phyloP scores from a whole-genome alignment of 2,329 filamentous ascomycete species.

The Coniella vitis region DNA sequence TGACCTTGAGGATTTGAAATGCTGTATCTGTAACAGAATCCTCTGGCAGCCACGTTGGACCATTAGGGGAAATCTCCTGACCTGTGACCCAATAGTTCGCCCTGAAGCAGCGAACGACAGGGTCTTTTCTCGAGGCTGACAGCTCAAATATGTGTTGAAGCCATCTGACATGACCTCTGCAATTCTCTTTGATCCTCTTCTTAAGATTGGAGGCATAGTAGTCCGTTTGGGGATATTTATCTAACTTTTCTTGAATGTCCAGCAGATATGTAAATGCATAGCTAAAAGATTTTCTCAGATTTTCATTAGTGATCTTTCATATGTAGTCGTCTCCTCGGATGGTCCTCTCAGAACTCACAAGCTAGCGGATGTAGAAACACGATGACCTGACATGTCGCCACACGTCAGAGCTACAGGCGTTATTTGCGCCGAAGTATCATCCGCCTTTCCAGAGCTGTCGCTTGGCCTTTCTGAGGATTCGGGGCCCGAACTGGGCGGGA shows the following conservation, averaged over 20 bases:
- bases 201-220: not conserved
- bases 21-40: conserved; percentile 1
- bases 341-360: not conserved
- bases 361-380: conserved; percentile 1
- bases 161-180: conserved; percentile 1
- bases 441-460: too few species aligned
- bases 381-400: conserved; percentile 8
- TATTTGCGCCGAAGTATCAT: too few species aligned
- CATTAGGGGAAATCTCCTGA: not conserved
- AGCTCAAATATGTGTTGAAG: not conserved
- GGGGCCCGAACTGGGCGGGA: not conserved
- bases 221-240: not conserved
- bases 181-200: not conserved
- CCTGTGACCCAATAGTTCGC: conserved; percentile 4
- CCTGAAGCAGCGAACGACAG: not conserved
- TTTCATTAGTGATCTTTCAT: not conserved
- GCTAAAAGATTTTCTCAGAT: not conserved
- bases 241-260: not conserved
- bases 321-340: too few species aligned
- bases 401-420: conserved; percentile 1
- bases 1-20: conserved; percentile 2
- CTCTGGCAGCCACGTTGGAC: not conserved
- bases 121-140: not conserved
- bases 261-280: not conserved
- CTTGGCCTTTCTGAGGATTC: not conserved